A percentile compares a stretch with the other conserved stretches of the same genome.
Conservation (phyloP, 108 stramenopile genomes). For the Cyclostephanos tholiformis region DNA sequence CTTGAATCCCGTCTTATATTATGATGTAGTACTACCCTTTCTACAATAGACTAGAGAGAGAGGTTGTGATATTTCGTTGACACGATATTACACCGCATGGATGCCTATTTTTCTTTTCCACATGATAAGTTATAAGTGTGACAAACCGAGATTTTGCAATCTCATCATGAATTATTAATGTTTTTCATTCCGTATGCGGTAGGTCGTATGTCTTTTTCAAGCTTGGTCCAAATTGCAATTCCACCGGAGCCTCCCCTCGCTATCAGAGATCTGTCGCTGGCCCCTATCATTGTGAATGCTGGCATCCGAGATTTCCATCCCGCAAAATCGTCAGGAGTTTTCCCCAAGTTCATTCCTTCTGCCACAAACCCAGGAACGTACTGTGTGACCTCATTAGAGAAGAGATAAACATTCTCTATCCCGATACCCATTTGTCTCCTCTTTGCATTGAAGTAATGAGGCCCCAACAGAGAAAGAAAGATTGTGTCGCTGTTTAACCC, state of each 20-base stretch:
- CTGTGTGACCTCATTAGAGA: slow-evolving; percentile 49
- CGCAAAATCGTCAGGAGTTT: slow-evolving; percentile 48
- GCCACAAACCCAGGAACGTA: slow-evolving; percentile 53
- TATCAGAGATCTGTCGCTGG: slow-evolving; percentile 65
- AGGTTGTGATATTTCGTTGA: too few relatives aligned
- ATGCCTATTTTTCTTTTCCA: too few relatives aligned
- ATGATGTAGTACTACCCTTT: neutral
- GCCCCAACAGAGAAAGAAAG: slow-evolving; percentile 58
- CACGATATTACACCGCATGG: too few relatives aligned
- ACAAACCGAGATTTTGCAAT: too few relatives aligned
- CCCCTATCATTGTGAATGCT: slow-evolving; percentile 65
- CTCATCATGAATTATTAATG: neutral
- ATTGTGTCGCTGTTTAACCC: slow-evolving; percentile 52
- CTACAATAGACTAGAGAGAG: neutral
- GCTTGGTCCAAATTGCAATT: slow-evolving; percentile 69
- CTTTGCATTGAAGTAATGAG: slow-evolving; percentile 55
- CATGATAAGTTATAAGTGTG: too few relatives aligned
- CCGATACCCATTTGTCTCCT: slow-evolving; percentile 61
- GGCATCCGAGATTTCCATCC: slow-evolving; percentile 49
- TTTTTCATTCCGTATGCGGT: slow-evolving; percentile 51
- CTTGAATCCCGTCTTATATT: neutral
- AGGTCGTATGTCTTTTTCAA: slow-evolving; percentile 67
- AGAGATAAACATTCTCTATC: slow-evolving; percentile 58
- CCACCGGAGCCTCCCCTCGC: slow-evolving; percentile 67
- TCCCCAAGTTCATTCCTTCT: slow-evolving; percentile 56